Evolutionary conservation across 2,329 filamentous ascomycete genomes (phyloP).

Genomic region (Pseudocercospora pini-densiflorae): DNA sequence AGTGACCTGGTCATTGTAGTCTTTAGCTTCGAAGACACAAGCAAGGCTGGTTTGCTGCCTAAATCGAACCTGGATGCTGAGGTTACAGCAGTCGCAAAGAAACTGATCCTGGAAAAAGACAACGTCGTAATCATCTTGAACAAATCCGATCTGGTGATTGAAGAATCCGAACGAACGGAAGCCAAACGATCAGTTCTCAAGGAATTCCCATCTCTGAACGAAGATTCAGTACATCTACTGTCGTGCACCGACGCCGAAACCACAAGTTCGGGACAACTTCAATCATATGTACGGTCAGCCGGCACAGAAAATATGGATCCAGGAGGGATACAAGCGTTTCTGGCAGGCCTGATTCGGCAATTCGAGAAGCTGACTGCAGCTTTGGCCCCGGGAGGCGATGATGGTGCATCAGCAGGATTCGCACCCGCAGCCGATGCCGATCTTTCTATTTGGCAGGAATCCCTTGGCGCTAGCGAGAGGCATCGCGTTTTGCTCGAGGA

Average conservation of each 20-base stretch:
- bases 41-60: conserved; percentile 13
- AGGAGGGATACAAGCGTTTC: conserved; percentile 71
- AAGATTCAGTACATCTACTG: conserved; percentile 62
- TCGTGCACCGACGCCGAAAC: conserved; percentile 61
- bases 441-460: conserved; percentile 74
- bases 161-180: conserved; percentile 9
- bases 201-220: conserved; percentile 48
- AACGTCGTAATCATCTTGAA: conserved; percentile 65
- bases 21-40: conserved; percentile 67
- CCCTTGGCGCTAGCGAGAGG: conserved; percentile 87
- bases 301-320: conserved; percentile 45
- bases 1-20: conserved; percentile 87
- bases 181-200: conserved; percentile 40
- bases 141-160: conserved; percentile 57
- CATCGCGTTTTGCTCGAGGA: conserved; percentile 79
- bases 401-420: conserved; percentile 28
- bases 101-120: conserved; percentile 55
- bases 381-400: conserved; percentile 38
- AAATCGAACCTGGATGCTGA: conserved; percentile 54
- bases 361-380: conserved; percentile 72
- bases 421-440: conserved; percentile 49
- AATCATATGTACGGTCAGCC: conserved; percentile 33
- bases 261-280: conserved; percentile 46
- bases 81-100: conserved; percentile 58
- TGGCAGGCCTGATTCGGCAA: conserved; percentile 66